Evolutionary conservation across 768 basidiomycete genomes (phyloP), one percentile per base, ranked within the genome.

Genomic region (Sporobolomyces pararoseus): DNA sequence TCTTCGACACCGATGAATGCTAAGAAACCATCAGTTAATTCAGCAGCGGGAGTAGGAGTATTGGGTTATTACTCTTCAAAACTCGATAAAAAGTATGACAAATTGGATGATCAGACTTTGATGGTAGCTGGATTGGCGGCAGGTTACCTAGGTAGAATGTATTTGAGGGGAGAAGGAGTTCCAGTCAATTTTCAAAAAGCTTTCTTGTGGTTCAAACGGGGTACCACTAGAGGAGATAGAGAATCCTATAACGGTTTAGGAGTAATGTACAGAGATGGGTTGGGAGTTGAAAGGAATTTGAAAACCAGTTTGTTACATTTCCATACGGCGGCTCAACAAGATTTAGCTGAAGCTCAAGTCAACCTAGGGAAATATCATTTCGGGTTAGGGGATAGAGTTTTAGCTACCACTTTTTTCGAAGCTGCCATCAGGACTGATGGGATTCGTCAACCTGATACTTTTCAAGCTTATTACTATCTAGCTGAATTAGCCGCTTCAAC

Each of bases 401-500:
- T 84, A 7, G 93, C 94, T 0, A 84, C 83, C 1, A 83, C 85
- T 1, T 87, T 87, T 77, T 89, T 98, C 75, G 91, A 98, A 78
- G 84, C 83, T 31, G 96, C 94, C 4, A 82, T 95, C 54, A 86
- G 89, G 2, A 84, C 86, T 72, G 96, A 95, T 50, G 60, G 44
- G 53, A 47, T 16, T 17, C 70, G 73, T 14, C 31, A 27, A n/a
- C 47, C 66, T 6, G 94, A 95, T 6, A 89, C 90, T 0, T 92
- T 95, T 67, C 94, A 99, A 78, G 89, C 94, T 1, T 95, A 89
- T 80, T 95, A 93, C 80, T 93, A 96, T 76, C 85, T 96, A 14
- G 93, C 90, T 29, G 85, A 88, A 72, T 87, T 96, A 19, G 86
- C 96, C 34, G 52, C 84, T 84, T 66, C 86, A 25, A 46, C 68